phyloP scores from a whole-genome alignment of 2,329 filamentous ascomycete genomes.

The Tolypocladium capitatum region DNA sequence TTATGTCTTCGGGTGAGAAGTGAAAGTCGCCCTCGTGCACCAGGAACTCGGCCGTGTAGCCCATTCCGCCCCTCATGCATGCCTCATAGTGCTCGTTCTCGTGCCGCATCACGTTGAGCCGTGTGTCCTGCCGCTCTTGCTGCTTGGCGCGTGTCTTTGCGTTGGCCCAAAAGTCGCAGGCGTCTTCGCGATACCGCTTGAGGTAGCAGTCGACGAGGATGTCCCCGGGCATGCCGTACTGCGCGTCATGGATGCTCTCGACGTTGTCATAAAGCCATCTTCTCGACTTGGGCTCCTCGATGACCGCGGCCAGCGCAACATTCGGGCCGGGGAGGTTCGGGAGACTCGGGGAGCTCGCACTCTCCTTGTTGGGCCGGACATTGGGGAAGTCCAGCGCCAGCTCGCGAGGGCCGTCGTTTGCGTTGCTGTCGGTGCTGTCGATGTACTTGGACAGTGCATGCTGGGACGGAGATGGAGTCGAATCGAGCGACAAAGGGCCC shows the following conservation, averaged over 20 bases:
- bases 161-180: constrained; percentile 1
- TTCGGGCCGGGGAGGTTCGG: constrained; percentile 10
- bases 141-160: background rate
- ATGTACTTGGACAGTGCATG: too few relatives aligned
- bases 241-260: background rate
- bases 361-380: constrained; percentile 7
- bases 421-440: too few relatives aligned
- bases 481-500: background rate
- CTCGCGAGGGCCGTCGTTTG: too few relatives aligned
- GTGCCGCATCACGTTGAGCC: constrained; percentile 17
- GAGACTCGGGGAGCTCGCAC: constrained; percentile 14
- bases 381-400: background rate
- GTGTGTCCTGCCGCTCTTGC: background rate
- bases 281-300: background rate
- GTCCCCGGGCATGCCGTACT: background rate
- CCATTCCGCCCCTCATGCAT: constrained; percentile 15
- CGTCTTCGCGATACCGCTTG: background rate
- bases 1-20: background rate
- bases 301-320: background rate
- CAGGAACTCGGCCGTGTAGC: constrained; percentile 7
- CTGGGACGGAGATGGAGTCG: constrained; percentile 5
- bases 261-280: background rate
- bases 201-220: background rate
- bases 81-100: constrained; percentile 23
- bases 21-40: background rate